Base-by-base conservation (phyloP, 129 eudicot species). In the Flaveria sonorensis region DNA sequence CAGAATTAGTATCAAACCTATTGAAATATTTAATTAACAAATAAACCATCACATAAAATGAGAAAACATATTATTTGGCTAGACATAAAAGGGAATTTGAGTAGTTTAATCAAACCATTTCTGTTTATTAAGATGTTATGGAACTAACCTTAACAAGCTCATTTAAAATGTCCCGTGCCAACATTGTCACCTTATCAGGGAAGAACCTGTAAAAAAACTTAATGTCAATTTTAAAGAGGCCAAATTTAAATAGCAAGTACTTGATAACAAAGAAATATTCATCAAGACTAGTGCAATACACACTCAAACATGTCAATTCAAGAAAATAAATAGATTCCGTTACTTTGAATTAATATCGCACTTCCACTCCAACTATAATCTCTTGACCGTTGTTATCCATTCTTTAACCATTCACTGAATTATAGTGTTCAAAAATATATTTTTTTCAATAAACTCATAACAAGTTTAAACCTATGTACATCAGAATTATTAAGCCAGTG, bases 161-260 rank as follows among this genome's bases (percentile, higher is more conserved):
- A 65, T 78, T 63, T 71, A 94, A 85, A 73, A 94, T 45, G 18
- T 87, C 84, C 19, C n/a, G 40, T 1, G 98, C 98, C 85, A 91
- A 81, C 68, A 85, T 69, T 69, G 85, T 77, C 10, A 96, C 96
- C 81, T 94, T 89, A 61, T 91, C 92, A 1, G 98, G 97, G 81
- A 91, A 91, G 81, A 94, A 94, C 75, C 98, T 94, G 92, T 55
- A 74, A 56, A 78, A 24, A 45, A 43, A 72, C 53, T 56, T 56
- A 10, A 43, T 67, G 64, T 83, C 71, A 52, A 60, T 30, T 63
- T 64, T 24, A 24, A 24, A 24, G 28, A 24, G 1, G 28, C 28
- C 28, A 24, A 0, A 24, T 24, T 24, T 1, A 24, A 24, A 1
- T 24, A 24, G 28, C 28, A 24, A 24, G 28, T 59, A 19, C 28